Percentiles rank a stretch among this genome's conserved stretches.
Evolutionary conservation across 2,329 filamentous ascomycete species (phyloP).

Genomic region (Septoria petroselini): DNA sequence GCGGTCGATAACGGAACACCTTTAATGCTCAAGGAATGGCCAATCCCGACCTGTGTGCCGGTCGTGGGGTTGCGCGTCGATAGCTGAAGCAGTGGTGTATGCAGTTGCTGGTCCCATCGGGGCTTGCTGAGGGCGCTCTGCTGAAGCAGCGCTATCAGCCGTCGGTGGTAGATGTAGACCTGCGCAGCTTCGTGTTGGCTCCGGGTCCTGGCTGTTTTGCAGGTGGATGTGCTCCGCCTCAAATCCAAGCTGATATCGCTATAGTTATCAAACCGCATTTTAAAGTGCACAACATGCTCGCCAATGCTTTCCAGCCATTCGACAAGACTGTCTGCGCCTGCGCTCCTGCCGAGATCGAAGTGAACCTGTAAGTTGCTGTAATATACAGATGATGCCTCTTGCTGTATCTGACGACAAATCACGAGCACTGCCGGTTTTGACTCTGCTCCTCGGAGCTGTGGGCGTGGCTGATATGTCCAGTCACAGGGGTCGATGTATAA

Average conservation of each 20-base stretch:
- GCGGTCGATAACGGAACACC: conserved; percentile 11
- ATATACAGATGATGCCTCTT: conserved; percentile 20
- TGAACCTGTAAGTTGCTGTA: conserved; percentile 22
- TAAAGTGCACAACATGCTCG: conserved; percentile 15
- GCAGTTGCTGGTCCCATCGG: not conserved
- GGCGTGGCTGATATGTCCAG: not conserved
- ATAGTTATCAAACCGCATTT: conserved; percentile 23
- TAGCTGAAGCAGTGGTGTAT: not conserved
- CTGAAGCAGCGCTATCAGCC: not conserved
- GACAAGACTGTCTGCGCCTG: conserved; percentile 5
- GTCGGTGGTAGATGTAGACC: conserved; percentile 1
- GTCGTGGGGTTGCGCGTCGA: conserved; percentile 1
- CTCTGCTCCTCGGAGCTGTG: not conserved
- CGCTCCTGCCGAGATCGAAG: conserved; percentile 12
- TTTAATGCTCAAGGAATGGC: conserved; percentile 13
- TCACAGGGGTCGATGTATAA: conserved; percentile 16
- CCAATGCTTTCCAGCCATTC: conserved; percentile 21
- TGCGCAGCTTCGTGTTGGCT: not conserved
- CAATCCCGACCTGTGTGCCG: not conserved
- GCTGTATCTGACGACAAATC: conserved; percentile 16
- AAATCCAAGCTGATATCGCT: conserved; percentile 23
- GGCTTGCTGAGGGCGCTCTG: not conserved
- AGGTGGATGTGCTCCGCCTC: not conserved
- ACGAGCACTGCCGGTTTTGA: conserved; percentile 14
- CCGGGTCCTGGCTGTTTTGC: not conserved